phyloP scores from a whole-genome alignment of 2,329 filamentous ascomycete species.

The Ceratocystiopsis sp. region DNA sequence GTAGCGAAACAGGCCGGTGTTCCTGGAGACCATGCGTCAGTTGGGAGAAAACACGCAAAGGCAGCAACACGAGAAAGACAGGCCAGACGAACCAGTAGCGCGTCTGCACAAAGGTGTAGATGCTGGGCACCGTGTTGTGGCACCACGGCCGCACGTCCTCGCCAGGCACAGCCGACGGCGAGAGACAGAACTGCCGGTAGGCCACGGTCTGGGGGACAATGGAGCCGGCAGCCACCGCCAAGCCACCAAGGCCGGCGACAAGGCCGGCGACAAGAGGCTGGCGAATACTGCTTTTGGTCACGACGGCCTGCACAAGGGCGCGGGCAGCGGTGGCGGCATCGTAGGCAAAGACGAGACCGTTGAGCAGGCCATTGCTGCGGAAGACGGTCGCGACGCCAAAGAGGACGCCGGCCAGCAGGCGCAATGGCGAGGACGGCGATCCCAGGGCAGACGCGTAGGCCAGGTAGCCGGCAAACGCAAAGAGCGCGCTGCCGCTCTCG shows the following conservation, averaged over 20 bases:
- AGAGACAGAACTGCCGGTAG: constrained; percentile 51
- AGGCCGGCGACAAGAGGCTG: too few species aligned
- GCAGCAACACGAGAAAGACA: neutral
- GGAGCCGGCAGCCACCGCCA: constrained; percentile 49
- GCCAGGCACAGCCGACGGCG: constrained; percentile 9
- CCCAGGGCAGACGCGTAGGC: constrained; percentile 35
- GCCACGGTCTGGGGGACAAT: constrained; percentile 58
- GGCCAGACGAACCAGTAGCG: constrained; percentile 61
- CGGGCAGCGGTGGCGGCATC: constrained; percentile 28
- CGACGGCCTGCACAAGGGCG: too few species aligned
- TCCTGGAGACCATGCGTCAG: constrained; percentile 34
- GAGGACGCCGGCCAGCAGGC: constrained; percentile 44
- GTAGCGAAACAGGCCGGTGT: constrained; percentile 73
- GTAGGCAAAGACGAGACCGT: constrained; percentile 57
- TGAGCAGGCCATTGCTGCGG: constrained; percentile 75
- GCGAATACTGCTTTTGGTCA: too few species aligned
- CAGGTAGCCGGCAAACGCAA: constrained; percentile 59
- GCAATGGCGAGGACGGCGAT: constrained; percentile 21
- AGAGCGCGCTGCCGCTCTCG: constrained; percentile 61
- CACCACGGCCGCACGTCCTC: constrained; percentile 55
- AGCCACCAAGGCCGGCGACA: constrained; percentile 47
- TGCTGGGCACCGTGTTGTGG: constrained; percentile 52
- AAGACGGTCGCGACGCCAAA: constrained; percentile 61
- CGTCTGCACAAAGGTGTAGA: constrained; percentile 78
- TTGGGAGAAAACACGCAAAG: neutral